These are phyloP conservation scores for Porphyra umbilicalis DNA, from an alignment of 31 red algal species.

Conservation along the genomic window DNA sequence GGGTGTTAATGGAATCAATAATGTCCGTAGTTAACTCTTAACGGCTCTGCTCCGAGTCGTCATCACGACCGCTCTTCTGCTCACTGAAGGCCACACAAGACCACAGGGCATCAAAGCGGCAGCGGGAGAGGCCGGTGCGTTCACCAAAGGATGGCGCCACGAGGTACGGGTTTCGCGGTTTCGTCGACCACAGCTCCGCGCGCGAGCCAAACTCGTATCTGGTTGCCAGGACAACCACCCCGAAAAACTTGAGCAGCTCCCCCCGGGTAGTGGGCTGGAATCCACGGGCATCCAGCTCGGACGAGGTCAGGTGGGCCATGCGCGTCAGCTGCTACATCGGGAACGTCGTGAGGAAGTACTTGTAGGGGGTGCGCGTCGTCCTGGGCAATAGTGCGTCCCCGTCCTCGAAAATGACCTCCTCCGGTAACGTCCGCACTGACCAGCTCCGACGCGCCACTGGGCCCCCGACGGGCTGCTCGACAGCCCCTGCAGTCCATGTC, in stretches of 20 bases:
- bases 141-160: constrained; percentile 4
- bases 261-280: not conserved
- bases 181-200: constrained; percentile 18
- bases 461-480: no score
- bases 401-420: no score
- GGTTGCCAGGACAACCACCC: constrained; percentile 11
- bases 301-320: no score
- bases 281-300: no score
- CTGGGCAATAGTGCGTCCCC: no score
- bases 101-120: constrained; percentile 17
- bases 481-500: no score
- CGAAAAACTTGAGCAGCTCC: constrained; percentile 22
- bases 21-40: constrained; percentile 1
- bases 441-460: no score
- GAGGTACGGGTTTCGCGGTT: not conserved
- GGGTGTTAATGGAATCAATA: constrained; percentile 12
- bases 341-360: no score
- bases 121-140: constrained; percentile 14
- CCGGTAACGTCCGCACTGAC: no score
- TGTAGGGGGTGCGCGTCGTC: no score
- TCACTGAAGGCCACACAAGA: not conserved
- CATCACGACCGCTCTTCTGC: not conserved
- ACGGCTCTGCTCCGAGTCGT: not conserved
- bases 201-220: constrained; percentile 9
- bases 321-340: no score